These are phyloP conservation scores for Drechslerella coelobrocha DNA, from an alignment of 2,329 filamentous ascomycete species.

Conservation along the genomic window DNA sequence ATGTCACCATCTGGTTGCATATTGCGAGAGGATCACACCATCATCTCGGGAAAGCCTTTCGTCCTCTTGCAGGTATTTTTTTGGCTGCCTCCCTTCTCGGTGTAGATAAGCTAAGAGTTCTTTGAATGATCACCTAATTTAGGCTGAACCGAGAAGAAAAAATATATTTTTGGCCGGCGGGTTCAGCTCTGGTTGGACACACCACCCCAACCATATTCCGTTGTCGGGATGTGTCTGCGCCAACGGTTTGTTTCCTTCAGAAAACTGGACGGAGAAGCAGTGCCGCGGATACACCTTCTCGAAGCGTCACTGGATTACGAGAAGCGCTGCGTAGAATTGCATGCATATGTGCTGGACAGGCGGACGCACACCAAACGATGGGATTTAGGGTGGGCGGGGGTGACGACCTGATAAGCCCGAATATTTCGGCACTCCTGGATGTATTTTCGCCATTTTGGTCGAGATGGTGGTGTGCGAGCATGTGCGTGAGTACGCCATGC, in stretches of 20 bases:
- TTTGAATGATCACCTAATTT: slow-evolving; percentile 24
- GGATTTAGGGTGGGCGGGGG: neutral
- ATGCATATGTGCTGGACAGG: neutral
- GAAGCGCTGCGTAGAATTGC: slow-evolving; percentile 28
- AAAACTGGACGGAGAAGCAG: slow-evolving; percentile 1
- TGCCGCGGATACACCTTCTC: slow-evolving; percentile 47
- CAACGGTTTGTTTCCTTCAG: neutral
- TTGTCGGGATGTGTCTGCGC: neutral
- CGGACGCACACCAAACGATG: neutral
- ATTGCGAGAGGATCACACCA: slow-evolving; percentile 51
- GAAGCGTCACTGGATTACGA: slow-evolving; percentile 49
- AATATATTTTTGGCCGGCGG: neutral
- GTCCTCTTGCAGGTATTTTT: neutral
- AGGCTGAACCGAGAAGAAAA: slow-evolving; percentile 34
- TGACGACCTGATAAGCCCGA: neutral
- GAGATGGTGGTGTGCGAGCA: slow-evolving; percentile 9
- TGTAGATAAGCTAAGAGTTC: neutral
- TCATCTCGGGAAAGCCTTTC: slow-evolving; percentile 3
- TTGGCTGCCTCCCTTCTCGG: neutral
- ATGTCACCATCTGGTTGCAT: slow-evolving; percentile 47
- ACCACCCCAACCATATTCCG: neutral
- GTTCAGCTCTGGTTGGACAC: neutral
- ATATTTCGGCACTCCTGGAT: neutral
- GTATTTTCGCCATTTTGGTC: slow-evolving; percentile 10
- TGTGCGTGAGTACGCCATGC: slow-evolving; percentile 22